Evolutionary conservation across 2,329 filamentous ascomycete genomes (phyloP).

Genomic region (Colletotrichum cereale): DNA sequence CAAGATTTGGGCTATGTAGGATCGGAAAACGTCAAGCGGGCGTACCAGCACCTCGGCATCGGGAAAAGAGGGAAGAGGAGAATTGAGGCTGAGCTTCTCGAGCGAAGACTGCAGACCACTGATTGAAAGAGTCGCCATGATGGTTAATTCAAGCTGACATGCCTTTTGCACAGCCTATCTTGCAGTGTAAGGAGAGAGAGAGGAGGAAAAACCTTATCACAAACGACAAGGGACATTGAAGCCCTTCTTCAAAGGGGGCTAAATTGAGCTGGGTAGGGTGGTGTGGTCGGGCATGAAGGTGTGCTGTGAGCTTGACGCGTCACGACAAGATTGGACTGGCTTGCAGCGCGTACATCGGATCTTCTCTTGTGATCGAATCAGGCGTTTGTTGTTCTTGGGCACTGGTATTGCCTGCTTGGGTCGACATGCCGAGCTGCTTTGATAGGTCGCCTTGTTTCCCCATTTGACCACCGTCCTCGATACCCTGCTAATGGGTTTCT

Average conservation of each 20-base stretch:
- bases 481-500: neutral
- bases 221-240: slow-evolving; percentile 1
- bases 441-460: slow-evolving; percentile 19
- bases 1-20: slow-evolving; percentile 45
- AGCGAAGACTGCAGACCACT: slow-evolving; percentile 69
- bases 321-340: slow-evolving; percentile 1
- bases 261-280: neutral
- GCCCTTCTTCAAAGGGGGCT: slow-evolving; percentile 19
- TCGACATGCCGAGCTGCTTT: neutral
- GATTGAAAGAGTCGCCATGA: slow-evolving; percentile 70
- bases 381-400: neutral
- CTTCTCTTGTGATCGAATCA: neutral
- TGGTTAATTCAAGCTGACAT: neutral
- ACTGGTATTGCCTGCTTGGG: neutral
- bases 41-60: slow-evolving; percentile 44
- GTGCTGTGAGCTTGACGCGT: slow-evolving; percentile 3
- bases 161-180: neutral
- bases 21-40: slow-evolving; percentile 49
- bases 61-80: slow-evolving; percentile 44
- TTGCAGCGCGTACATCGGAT: neutral
- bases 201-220: neutral
- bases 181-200: neutral
- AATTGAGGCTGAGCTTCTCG: slow-evolving; percentile 64
- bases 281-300: slow-evolving; percentile 20
- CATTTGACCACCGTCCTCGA: neutral